These are phyloP conservation scores for Ilyonectria destructans DNA, from an alignment of 2,329 filamentous ascomycete genomes.

Conservation along the genomic window DNA sequence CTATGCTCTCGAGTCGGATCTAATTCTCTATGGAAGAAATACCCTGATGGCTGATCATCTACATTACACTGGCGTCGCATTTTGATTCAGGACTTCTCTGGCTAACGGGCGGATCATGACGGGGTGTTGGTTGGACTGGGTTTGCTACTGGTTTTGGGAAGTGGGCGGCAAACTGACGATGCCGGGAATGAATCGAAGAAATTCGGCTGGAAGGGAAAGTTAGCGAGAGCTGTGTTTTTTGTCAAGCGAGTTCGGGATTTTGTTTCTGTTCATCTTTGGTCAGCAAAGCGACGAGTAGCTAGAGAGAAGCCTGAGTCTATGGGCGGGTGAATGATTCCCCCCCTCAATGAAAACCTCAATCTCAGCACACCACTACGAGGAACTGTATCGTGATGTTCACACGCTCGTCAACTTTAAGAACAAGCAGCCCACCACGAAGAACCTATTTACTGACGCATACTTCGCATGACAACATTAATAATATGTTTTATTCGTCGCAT, in stretches of 20 bases:
- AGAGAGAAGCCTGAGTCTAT: constrained; percentile 18
- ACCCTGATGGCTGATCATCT: constrained; percentile 47
- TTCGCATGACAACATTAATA: background rate
- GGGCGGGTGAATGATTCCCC: background rate
- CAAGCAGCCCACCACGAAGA: background rate
- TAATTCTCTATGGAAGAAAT: constrained; percentile 44
- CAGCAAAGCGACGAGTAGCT: constrained; percentile 39
- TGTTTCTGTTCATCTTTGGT: constrained; percentile 31
- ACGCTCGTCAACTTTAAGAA: background rate
- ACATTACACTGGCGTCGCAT: constrained; percentile 52
- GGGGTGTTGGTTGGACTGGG: constrained; percentile 45
- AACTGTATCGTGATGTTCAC: background rate
- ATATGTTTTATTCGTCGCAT: background rate
- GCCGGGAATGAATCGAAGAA: constrained; percentile 16
- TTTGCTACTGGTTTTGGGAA: constrained; percentile 23
- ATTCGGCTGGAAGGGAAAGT: constrained; percentile 17
- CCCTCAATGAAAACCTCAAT: background rate
- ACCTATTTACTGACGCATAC: background rate
- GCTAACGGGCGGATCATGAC: constrained; percentile 35
- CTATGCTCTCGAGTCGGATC: constrained; percentile 36
- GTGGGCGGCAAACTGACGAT: constrained; percentile 12
- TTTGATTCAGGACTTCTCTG: constrained; percentile 45
- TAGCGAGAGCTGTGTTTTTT: constrained; percentile 39
- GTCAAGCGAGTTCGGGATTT: constrained; percentile 20
- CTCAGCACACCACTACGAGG: background rate